Percentiles rank a stretch among this genome's conserved stretches.
Evolutionary conservation across 495 filamentous ascomycete species (phyloP).

Genomic region (Rhizodiscina lignyota): DNA sequence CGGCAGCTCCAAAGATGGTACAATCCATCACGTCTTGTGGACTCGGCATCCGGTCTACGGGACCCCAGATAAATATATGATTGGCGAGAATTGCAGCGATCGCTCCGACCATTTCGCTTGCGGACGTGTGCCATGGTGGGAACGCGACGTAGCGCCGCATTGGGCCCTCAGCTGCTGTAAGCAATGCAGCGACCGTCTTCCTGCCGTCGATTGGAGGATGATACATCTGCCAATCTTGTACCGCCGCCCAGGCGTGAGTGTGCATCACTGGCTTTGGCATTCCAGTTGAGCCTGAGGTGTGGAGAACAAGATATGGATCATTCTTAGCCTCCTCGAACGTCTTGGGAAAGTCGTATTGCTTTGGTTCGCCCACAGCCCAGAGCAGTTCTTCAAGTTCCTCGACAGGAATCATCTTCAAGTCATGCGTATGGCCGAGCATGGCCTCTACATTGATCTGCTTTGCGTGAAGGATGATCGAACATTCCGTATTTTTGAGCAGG

Average conservation of each 20-base stretch:
- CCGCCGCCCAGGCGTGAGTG: not conserved
- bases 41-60: no score
- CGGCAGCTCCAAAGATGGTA: no score
- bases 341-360: not conserved
- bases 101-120: no score
- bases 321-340: not conserved
- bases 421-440: not conserved
- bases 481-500: not conserved
- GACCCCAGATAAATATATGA: no score
- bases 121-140: not conserved
- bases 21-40: no score
- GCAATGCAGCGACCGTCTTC: no score
- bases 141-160: not conserved
- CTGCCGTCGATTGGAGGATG: no score
- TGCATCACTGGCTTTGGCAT: not conserved
- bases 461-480: not conserved
- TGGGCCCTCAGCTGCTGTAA: no score
- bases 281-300: not conserved
- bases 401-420: not conserved
- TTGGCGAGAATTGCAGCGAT: no score
- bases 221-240: no score
- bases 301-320: not conserved
- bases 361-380: not conserved
- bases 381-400: not conserved
- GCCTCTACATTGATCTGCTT: not conserved